Evolutionary conservation across 495 filamentous ascomycete species (phyloP).

Genomic region (Hypoxylon cercidicola): DNA sequence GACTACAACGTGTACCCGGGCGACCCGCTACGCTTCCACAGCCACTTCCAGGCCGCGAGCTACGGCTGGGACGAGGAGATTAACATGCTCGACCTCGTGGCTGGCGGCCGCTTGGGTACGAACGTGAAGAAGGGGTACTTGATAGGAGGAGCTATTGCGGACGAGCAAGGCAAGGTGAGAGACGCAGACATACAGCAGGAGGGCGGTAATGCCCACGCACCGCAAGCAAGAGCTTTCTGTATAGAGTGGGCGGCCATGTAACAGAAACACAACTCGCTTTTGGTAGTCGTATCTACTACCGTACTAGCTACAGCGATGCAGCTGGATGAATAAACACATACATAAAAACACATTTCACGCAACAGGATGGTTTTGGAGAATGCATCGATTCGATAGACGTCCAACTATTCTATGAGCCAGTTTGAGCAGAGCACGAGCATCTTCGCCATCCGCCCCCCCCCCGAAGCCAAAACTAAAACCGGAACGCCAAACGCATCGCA

Average conservation of each 20-base stretch:
- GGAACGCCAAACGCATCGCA: no score
- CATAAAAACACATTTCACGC: neutral
- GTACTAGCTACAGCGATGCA: neutral
- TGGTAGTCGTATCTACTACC: neutral
- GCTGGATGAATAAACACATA: neutral
- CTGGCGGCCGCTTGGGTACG: slow-evolving; percentile 86
- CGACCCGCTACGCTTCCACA: slow-evolving; percentile 93
- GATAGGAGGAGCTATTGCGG: slow-evolving; percentile 70
- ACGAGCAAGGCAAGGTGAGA: slow-evolving; percentile 24
- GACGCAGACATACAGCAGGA: slow-evolving; percentile 43
- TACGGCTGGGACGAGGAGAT: slow-evolving; percentile 89
- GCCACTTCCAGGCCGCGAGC: slow-evolving; percentile 84
- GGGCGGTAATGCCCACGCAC: slow-evolving; percentile 31
- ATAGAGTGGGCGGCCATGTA: slow-evolving; percentile 90
- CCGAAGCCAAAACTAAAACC: no score
- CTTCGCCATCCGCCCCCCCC: no score
- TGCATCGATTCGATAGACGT: neutral
- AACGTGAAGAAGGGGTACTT: slow-evolving; percentile 96
- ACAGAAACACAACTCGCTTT: neutral
- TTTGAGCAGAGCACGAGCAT: no score
- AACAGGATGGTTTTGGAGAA: neutral
- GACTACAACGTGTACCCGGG: slow-evolving; percentile 92
- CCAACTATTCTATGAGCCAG: no score
- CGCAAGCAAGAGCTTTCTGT: slow-evolving; percentile 71
- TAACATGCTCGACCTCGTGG: slow-evolving; percentile 82